phyloP scores from a whole-genome alignment of 257 asterid species.

The Leptodermis oblonga region DNA sequence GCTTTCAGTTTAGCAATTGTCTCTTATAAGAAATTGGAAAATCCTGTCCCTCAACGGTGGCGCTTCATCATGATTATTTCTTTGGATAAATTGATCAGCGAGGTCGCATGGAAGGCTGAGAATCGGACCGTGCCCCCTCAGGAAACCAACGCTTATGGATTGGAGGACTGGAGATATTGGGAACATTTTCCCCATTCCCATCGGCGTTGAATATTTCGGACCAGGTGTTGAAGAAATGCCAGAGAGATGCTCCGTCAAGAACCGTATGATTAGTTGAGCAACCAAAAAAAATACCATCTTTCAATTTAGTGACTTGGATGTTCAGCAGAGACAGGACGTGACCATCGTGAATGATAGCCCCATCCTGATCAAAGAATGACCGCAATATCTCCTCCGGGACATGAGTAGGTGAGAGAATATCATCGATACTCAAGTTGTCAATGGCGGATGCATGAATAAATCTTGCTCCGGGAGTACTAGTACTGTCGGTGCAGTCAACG shows the following conservation, averaged over 20 bases:
- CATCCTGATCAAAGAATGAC: constrained; percentile 28
- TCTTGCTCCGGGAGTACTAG: constrained; percentile 30
- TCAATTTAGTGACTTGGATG: constrained; percentile 30
- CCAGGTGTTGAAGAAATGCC: constrained; percentile 32
- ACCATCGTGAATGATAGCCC: constrained; percentile 47
- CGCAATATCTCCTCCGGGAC: constrained; percentile 44
- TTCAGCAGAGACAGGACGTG: constrained; percentile 26
- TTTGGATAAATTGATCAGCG: constrained; percentile 16
- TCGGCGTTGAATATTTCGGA: constrained; percentile 23
- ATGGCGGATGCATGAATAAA: constrained; percentile 36
- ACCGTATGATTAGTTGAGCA: constrained; percentile 28
- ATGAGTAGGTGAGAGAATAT: constrained; percentile 22
- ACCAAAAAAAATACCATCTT: constrained; percentile 34
- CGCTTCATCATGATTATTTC: constrained; percentile 12
- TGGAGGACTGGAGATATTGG: constrained; percentile 24
- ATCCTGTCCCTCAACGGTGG: constrained; percentile 24
- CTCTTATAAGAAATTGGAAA: constrained; percentile 23
- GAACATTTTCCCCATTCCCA: neutral
- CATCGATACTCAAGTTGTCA: constrained; percentile 16
- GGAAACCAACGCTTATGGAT: constrained; percentile 29
- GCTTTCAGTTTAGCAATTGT: constrained; percentile 25
- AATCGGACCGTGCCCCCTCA: constrained; percentile 11
- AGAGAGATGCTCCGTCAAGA: constrained; percentile 32
- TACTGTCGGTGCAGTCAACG: constrained; percentile 37
- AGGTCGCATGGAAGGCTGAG: constrained; percentile 9